Conservation (phyloP, 2,329 filamentous ascomycete species). For the Sporothrix humicola region DNA sequence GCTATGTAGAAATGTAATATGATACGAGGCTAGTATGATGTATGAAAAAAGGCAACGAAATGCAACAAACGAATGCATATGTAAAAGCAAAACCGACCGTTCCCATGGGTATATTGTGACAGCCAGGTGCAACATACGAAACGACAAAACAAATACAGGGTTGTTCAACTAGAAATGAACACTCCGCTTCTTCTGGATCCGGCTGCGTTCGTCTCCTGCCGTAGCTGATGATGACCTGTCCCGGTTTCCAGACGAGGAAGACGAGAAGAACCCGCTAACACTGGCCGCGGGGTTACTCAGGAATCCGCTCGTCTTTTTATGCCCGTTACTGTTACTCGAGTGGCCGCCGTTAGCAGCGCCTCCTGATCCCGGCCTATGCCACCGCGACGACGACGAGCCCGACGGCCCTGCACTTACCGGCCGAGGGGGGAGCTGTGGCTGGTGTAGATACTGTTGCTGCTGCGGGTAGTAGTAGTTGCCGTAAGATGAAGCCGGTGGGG, state of each 20-base stretch:
- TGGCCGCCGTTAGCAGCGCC: conserved; percentile 33
- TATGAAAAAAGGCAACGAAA: background rate
- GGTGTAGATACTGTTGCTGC: conserved; percentile 24
- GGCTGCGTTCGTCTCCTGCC: conserved; percentile 39
- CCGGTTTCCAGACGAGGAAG: conserved; percentile 29
- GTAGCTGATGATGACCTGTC: conserved; percentile 35
- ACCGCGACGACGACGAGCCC: conserved; percentile 41
- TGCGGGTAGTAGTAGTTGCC: conserved; percentile 5
- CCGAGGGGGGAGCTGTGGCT: conserved; percentile 47
- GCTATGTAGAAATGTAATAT: background rate
- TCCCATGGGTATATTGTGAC: conserved; percentile 18
- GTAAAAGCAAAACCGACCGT: background rate
- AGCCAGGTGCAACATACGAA: background rate
- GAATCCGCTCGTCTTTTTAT: conserved; percentile 20
- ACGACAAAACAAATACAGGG: background rate
- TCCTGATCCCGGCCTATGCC: conserved; percentile 40
- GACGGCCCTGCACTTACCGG: conserved; percentile 56
- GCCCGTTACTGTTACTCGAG: background rate
- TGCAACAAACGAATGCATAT: background rate
- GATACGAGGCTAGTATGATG: background rate
- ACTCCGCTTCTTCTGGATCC: conserved; percentile 47
- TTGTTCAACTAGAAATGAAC: conserved; percentile 40
- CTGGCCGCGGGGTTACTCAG: conserved; percentile 39
- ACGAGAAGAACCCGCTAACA: conserved; percentile 40
- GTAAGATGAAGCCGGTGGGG: conserved; percentile 41